Evolutionary conservation across 2,329 filamentous ascomycete genomes (phyloP), one percentile per base, ranked within the genome.

Genomic region (Microdochium bolleyi): DNA sequence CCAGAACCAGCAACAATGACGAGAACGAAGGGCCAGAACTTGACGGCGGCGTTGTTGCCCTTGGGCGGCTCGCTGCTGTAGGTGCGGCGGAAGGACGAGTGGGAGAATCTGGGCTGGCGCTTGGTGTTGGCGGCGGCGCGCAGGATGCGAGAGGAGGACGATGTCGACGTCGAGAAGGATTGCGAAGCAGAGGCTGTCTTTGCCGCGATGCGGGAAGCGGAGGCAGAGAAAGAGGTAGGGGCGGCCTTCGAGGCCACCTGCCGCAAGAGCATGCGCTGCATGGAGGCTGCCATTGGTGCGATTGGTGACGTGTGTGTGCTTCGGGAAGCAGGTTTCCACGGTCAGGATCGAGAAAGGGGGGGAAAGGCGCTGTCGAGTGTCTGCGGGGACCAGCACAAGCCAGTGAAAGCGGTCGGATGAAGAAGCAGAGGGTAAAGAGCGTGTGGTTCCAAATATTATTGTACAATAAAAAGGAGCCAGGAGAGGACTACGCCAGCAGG

Each of bases 11-110:
- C 57, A 30, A 66, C 73, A 56, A 80, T 73, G 57, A 82, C 68
- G 51, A 69, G 64, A 48, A 77, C n/a, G 57, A 82, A 82, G 2
- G 79, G 79, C 77, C 78, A 81, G 64, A 82, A 81, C 66, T 80
- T 81, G 70, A 82, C 67, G 46, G 62, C 60, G 48, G 67, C 65
- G 53, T 62, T 65, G 11, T 62, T 54, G 19, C 64, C 65, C 53
- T 55, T 58, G 34, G 69, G 70, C 10, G 70, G 69, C 41, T 70
- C 62, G 14, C 72, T 70, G 51, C 73, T 76, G 57, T 75, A 83
- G 67, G 60, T 46, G 41, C 41, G 41, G 19, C 41, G 41, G 21
- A 24, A 24, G 21, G 16, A 11, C 10, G 41, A 21, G 41, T 22
- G 21, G 16, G 16, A 21, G 13, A 22, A 46, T 19, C 19, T 21